Base-by-base conservation (phyloP, 106 monocot species). In the Dendrobium officinale region DNA sequence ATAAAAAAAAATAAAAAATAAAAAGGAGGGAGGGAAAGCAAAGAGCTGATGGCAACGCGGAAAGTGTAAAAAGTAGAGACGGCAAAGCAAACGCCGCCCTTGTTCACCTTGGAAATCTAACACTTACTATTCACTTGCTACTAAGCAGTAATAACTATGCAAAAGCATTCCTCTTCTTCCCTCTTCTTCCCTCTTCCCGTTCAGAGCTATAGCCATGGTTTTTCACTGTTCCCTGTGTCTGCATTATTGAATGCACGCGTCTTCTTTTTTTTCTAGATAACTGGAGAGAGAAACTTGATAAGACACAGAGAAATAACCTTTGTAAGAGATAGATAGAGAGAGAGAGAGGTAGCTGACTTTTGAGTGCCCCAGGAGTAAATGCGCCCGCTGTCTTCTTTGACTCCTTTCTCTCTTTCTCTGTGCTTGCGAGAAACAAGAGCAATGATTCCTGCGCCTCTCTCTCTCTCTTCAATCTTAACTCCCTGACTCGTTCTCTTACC, bases 341-440 rank as follows among this genome's bases (percentile, higher is more conserved):
- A 61, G 61, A 37, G 37, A 37, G 18, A n/a, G 19, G 5, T 2
- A 17, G 70, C 37, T 70, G 70, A 70, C 70, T 70, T 70, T 70
- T 70, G 29, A 15, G 70, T 37, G 31, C 70, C 33, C 74, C 43
- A 20, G 18, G 31, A 78, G 59, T 78, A 78, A 78, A 78, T 61
- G 78, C 78, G 61, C 58, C 55, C 2, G 78, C 78, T 78, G 78
- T 24, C 78, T 37, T 61, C 59, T 19, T 78, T 42, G 56, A 37
- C 24, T 45, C 47, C 59, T 59, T 7, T 27, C 40, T 61, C 59
- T 78, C 78, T 78, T 44, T 54, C 31, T 54, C 31, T 31, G 11
- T 55, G 64, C 64, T 66, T 22, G 64, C 4, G 20, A 64, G 22
- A 22, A 2, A 22, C n/a, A 1, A 24, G 10, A 37, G 37, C 37